Percentiles rank a stretch among this genome's conserved stretches.
Evolutionary conservation across 306 rosid species (phyloP).

Genomic region (Dryas drummondii): DNA sequence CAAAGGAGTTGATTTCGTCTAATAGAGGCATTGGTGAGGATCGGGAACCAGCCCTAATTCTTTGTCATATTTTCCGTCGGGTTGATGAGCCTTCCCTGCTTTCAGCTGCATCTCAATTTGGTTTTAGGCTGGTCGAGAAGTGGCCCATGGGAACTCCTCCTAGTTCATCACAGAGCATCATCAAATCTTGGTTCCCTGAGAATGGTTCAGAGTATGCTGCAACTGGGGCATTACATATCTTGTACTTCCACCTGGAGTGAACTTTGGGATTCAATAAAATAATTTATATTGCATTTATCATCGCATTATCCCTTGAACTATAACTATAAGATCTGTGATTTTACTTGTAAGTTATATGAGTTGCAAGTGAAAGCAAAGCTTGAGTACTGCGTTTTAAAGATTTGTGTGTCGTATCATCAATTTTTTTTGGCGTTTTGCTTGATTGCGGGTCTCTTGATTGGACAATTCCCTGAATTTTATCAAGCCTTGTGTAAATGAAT

Average conservation of each 20-base stretch:
- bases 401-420: background rate
- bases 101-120: constrained; percentile 54
- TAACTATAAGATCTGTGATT: background rate
- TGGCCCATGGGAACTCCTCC: constrained; percentile 51
- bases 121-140: constrained; percentile 66
- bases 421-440: background rate
- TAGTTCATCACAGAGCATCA: constrained; percentile 34
- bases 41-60: constrained; percentile 48
- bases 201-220: constrained; percentile 50
- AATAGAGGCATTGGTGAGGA: constrained; percentile 25
- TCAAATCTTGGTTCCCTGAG: constrained; percentile 58
- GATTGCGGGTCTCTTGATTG: background rate
- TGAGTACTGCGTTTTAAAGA: background rate
- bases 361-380: background rate
- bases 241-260: constrained; percentile 58
- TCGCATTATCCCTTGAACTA: background rate
- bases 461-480: background rate
- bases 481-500: background rate
- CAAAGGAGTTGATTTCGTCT: constrained; percentile 58
- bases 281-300: background rate
- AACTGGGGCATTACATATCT: constrained; percentile 53
- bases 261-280: background rate
- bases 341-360: background rate
- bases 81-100: constrained; percentile 77
- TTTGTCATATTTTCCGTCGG: constrained; percentile 74